Percentiles rank a stretch among this genome's conserved stretches.
These are phyloP conservation scores for Suillus subluteus DNA, from an alignment of 768 basidiomycete species.

Conservation along the genomic window DNA sequence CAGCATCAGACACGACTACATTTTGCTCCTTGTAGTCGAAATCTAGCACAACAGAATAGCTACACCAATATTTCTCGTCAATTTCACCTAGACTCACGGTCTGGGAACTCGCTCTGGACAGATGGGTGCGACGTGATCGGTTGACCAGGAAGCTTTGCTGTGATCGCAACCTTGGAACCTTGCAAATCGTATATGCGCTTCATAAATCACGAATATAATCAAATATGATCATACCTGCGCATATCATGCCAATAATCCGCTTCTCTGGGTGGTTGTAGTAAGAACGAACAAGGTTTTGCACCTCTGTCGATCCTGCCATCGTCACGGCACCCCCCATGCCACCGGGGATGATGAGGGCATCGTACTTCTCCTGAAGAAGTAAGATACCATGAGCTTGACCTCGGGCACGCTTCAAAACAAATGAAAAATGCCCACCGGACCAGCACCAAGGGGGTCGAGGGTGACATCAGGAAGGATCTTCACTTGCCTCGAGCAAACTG, in stretches of 20 bases:
- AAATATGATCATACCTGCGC: constrained; percentile 56
- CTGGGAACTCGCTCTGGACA: constrained; percentile 61
- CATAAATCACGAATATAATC: neutral
- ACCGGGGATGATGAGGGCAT: constrained; percentile 75
- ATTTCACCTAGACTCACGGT: constrained; percentile 39
- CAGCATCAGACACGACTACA: constrained; percentile 62
- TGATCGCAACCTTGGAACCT: constrained; percentile 75
- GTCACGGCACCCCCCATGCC: constrained; percentile 80
- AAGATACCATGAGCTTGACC: neutral
- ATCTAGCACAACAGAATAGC: constrained; percentile 39
- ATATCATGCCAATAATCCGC: constrained; percentile 79
- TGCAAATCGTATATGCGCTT: neutral
- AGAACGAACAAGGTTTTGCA: constrained; percentile 64
- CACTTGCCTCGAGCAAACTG: constrained; percentile 72
- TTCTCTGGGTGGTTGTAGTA: constrained; percentile 40
- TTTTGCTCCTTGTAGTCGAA: constrained; percentile 77
- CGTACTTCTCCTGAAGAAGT: constrained; percentile 57
- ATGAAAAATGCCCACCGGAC: constrained; percentile 44
- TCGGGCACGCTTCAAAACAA: neutral
- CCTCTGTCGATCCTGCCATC: constrained; percentile 57
- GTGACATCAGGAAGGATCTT: constrained; percentile 69
- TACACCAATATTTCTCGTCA: neutral
- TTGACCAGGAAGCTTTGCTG: constrained; percentile 61
- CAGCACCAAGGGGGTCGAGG: constrained; percentile 47
- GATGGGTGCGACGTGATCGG: constrained; percentile 80